A percentile compares a stretch with the other conserved stretches of the same genome.
Conservation (phyloP, 306 rosid genomes). For the Citrullus colocynthis region DNA sequence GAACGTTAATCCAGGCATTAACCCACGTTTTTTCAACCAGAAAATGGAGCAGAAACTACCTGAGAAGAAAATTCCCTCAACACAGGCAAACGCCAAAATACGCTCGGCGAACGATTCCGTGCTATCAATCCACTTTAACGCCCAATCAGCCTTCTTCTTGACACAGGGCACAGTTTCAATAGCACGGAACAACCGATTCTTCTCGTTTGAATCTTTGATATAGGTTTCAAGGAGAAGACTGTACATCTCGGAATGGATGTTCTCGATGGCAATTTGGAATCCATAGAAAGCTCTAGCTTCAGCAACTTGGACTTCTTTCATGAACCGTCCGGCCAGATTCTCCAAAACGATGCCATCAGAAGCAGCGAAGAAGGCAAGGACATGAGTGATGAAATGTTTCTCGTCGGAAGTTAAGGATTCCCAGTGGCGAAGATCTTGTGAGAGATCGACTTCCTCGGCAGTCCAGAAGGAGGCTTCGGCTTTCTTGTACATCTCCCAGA, state of each 20-base stretch:
- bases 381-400: slow-evolving; percentile 58
- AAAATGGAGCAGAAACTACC: slow-evolving; percentile 79
- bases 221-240: slow-evolving; percentile 65
- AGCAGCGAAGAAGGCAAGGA: slow-evolving; percentile 84
- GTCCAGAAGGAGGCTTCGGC: slow-evolving; percentile 92
- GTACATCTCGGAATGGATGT: slow-evolving; percentile 90
- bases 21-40: slow-evolving; percentile 80
- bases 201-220: slow-evolving; percentile 47
- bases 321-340: slow-evolving; percentile 72
- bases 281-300: slow-evolving; percentile 93
- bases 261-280: slow-evolving; percentile 79
- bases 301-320: slow-evolving; percentile 65
- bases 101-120: slow-evolving; percentile 42
- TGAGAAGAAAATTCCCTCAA: slow-evolving; percentile 81
- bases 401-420: slow-evolving; percentile 42
- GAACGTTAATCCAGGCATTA: slow-evolving; percentile 74
- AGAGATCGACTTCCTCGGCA: slow-evolving; percentile 78
- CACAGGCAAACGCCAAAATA: slow-evolving; percentile 63
- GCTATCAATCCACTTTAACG: slow-evolving; percentile 39
- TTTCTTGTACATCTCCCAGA: slow-evolving; percentile 96
- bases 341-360: slow-evolving; percentile 86
- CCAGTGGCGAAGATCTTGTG: slow-evolving; percentile 52
- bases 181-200: slow-evolving; percentile 47
- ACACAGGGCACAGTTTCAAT: slow-evolving; percentile 66
- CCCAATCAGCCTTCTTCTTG: slow-evolving; percentile 58